Evolutionary conservation across 2,329 filamentous ascomycete genomes (phyloP).

Genomic region (Epichloe sp.): DNA sequence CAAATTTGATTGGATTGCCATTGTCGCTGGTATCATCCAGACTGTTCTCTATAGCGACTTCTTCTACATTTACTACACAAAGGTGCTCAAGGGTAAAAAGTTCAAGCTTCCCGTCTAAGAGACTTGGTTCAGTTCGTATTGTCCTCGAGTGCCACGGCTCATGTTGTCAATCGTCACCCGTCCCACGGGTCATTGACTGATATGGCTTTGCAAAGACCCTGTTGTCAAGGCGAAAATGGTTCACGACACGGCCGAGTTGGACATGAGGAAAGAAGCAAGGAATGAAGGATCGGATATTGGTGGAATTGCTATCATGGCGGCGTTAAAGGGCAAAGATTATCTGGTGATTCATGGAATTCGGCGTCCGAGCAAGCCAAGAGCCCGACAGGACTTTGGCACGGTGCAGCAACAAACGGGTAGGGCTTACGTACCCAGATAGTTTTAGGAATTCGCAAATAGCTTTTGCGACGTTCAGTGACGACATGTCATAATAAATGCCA

Average conservation of each 20-base stretch:
- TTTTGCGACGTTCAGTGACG: not conserved
- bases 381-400: not conserved
- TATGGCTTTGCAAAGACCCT: not conserved
- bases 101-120: slow-evolving; percentile 69
- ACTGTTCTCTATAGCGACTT: slow-evolving; percentile 96
- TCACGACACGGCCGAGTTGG: not conserved
- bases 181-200: not conserved
- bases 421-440: not conserved
- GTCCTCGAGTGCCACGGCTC: not conserved
- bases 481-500: not conserved
- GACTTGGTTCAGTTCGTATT: not conserved
- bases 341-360: not conserved
- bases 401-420: not conserved
- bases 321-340: slow-evolving; percentile 1
- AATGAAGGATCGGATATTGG: not conserved
- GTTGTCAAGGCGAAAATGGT: not conserved
- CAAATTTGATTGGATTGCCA: slow-evolving; percentile 71
- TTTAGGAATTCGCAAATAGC: not conserved
- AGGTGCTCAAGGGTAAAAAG: slow-evolving; percentile 81
- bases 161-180: not conserved
- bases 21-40: slow-evolving; percentile 81
- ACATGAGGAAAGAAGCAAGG: not conserved
- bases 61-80: slow-evolving; percentile 99
- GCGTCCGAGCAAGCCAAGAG: not conserved
- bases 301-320: not conserved